Evolutionary conservation across 495 filamentous ascomycete genomes (phyloP), one percentile per base, ranked within the genome.

Genomic region (Hyaloscypha variabilis): DNA sequence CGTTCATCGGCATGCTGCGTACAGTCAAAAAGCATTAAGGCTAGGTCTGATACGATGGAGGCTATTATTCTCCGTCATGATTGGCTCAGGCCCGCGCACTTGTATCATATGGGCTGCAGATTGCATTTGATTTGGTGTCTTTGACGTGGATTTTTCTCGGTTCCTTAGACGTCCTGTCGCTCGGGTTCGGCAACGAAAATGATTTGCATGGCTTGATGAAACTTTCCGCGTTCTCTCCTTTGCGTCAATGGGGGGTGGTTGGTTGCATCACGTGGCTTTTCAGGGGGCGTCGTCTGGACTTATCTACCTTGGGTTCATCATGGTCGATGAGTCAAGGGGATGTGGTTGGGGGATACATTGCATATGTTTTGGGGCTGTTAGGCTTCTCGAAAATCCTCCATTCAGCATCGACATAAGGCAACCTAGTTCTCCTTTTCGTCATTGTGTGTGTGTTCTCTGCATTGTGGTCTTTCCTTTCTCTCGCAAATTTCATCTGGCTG

Each of bases 191-290:
- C 67, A 69, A 67, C 64, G 67, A 67, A 69, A 67, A 72, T 49
- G 70, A 69, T 69, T 72, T 64, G 70, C 69, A 72, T 67, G 70
- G 67, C 70, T 72, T 72, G 61, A 72, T 67, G 70, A 72, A 61
- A 60, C 60, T 67, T 62, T 68, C 55, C 34, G 49, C 61, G 26
- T 71, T 63, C 66, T 71, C 57, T 68, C 39, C 55, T 64, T 66
- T 65, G 10, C 13, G 54, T 60, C 57, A 42, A 50, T 30, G 50
- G 53, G 68, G 36, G 55, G 64, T 52, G 54, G 60, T 60, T 24
- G 60, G 69, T 49, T 67, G 60, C 63, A 65, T 69, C 63, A 34
- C 53, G 23, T 42, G 69, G 62, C n/a, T 62, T 57, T 66, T 71
- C 25, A 24, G 31, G 24, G n/a, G 68, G 68, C 68, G 68, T 70